Conservation (phyloP, 345 rosid genomes). For the Gossypium anomalum region DNA sequence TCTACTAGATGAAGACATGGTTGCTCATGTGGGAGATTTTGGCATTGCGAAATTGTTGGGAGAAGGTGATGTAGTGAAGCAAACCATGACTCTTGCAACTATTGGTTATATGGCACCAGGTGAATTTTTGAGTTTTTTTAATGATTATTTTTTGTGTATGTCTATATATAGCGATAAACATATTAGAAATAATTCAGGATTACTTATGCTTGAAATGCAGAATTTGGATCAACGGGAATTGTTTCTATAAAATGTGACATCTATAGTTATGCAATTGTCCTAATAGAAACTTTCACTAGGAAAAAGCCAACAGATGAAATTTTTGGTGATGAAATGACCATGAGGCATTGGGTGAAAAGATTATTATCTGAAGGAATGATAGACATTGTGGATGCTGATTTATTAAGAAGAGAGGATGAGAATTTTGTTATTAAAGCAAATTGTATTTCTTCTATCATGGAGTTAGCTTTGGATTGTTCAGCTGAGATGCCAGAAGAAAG, state of each 20-base stretch:
- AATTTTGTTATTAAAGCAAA: not conserved
- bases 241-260: slow-evolving; percentile 5
- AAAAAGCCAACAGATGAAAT: slow-evolving; percentile 5
- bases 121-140: not conserved
- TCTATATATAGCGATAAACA: not conserved
- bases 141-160: not conserved
- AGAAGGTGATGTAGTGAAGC: not conserved
- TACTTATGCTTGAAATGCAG: not conserved
- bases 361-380: not conserved
- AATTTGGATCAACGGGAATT: slow-evolving; percentile 11
- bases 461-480: not conserved
- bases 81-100: slow-evolving; percentile 5
- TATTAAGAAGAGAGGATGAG: not conserved
- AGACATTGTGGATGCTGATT: not conserved
- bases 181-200: not conserved
- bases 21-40: slow-evolving; percentile 11
- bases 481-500: not conserved
- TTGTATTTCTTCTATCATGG: not conserved
- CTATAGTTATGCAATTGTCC: slow-evolving; percentile 10
- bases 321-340: not conserved
- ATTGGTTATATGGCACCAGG: slow-evolving; percentile 22
- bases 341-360: not conserved
- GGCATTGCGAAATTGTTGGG: slow-evolving; percentile 11
- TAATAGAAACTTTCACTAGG: slow-evolving; percentile 12
- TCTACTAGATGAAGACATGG: slow-evolving; percentile 6